phyloP scores from a whole-genome alignment of 805 yeast genomes.

The Metschnikowia aberdeeniae region DNA sequence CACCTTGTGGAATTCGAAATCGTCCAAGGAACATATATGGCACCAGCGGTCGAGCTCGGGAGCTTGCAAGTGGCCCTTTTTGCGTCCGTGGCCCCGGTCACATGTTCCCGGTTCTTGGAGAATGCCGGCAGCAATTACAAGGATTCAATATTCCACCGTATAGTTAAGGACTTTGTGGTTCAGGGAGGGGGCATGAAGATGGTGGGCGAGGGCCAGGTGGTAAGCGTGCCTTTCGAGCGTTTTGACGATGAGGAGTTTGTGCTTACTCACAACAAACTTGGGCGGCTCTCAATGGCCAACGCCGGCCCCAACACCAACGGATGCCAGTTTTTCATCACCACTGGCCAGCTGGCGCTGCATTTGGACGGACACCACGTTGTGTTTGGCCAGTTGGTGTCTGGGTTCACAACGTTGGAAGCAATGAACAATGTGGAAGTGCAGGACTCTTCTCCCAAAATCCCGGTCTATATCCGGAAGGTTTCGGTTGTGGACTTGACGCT shows the following conservation, averaged over 20 bases:
- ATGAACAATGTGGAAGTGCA: slow-evolving; percentile 10
- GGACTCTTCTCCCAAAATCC: slow-evolving; percentile 8
- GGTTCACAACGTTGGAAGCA: slow-evolving; percentile 16
- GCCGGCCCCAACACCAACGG: slow-evolving; percentile 23
- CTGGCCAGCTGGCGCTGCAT: slow-evolving; percentile 8
- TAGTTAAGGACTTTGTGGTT: slow-evolving; percentile 34
- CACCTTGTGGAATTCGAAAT: slow-evolving; percentile 44
- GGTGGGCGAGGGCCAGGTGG: slow-evolving; percentile 16
- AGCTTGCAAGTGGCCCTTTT: slow-evolving; percentile 27
- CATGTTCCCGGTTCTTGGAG: slow-evolving; percentile 34
- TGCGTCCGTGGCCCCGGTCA: slow-evolving; percentile 19
- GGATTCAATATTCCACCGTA: slow-evolving; percentile 28
- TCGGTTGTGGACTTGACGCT: slow-evolving; percentile 2
- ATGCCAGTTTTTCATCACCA: slow-evolving; percentile 23
- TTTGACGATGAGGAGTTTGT: slow-evolving; percentile 25
- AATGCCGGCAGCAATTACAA: slow-evolving; percentile 24
- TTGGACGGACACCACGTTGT: slow-evolving; percentile 26
- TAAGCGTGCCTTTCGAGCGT: slow-evolving; percentile 21
- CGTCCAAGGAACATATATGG: slow-evolving; percentile 22
- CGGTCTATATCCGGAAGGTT: slow-evolving; percentile 8
- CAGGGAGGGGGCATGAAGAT: slow-evolving; percentile 35
- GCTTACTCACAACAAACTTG: slow-evolving; percentile 26
- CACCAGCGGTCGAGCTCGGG: slow-evolving; percentile 29
- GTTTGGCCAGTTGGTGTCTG: slow-evolving; percentile 25
- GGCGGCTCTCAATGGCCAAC: slow-evolving; percentile 31